Conservation (phyloP, 768 basidiomycete species). For the Leccinum broughii region DNA sequence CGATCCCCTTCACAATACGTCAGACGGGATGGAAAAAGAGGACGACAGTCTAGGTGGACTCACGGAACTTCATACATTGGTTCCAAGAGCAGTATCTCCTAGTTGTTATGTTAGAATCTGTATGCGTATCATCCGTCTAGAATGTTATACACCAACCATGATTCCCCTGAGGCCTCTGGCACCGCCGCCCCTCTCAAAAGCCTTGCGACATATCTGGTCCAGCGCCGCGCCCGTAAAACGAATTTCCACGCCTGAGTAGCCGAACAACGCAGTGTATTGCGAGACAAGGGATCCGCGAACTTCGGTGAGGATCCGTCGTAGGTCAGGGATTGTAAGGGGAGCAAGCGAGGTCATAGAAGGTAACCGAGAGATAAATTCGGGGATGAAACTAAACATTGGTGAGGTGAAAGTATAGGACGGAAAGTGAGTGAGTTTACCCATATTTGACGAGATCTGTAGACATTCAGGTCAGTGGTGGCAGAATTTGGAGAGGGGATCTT, state of each 20-base stretch:
- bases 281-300: slow-evolving; percentile 89
- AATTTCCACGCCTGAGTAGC: slow-evolving; percentile 81
- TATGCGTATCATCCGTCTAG: not conserved
- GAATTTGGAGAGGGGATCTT: slow-evolving; percentile 14
- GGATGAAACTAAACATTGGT: slow-evolving; percentile 66
- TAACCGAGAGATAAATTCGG: slow-evolving; percentile 93
- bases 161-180: slow-evolving; percentile 89
- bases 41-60: slow-evolving; percentile 37
- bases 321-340: slow-evolving; percentile 75
- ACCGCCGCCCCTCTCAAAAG: slow-evolving; percentile 81
- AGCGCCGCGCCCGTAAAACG: slow-evolving; percentile 82
- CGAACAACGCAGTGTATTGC: slow-evolving; percentile 85
- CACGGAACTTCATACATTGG: slow-evolving; percentile 93
- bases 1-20: slow-evolving; percentile 51
- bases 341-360: slow-evolving; percentile 87
- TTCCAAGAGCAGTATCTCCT: slow-evolving; percentile 83
- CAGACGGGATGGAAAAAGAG: slow-evolving; percentile 1
- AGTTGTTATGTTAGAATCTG: not conserved
- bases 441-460: slow-evolving; percentile 77
- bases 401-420: not conserved
- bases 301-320: slow-evolving; percentile 88
- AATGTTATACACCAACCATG: slow-evolving; percentile 52
- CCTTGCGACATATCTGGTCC: slow-evolving; percentile 77
- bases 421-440: slow-evolving; percentile 47
- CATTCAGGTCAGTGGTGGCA: slow-evolving; percentile 1